Conservation (phyloP, 1,139 yeast species). For the Hyphopichia burtonii region DNA sequence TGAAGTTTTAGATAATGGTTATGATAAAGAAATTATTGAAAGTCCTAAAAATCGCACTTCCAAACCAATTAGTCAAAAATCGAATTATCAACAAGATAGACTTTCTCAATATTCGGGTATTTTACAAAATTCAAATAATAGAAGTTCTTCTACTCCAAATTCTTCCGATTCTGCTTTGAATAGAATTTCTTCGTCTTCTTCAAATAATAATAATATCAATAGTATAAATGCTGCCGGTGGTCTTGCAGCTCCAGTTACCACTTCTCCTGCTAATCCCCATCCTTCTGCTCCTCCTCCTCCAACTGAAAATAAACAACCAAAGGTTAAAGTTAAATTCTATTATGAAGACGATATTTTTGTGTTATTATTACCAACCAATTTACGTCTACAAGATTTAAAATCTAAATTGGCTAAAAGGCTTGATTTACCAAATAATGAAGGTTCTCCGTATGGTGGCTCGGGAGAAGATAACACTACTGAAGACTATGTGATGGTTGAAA, state of each 20-base stretch:
- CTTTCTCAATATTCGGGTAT: constrained; percentile 41
- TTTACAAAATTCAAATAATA: constrained; percentile 15
- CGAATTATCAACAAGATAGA: constrained; percentile 44
- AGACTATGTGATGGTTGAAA: constrained; percentile 2
- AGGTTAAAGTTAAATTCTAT: constrained; percentile 77
- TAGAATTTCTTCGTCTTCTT: constrained; percentile 14
- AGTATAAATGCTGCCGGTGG: constrained; percentile 4
- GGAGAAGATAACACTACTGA: constrained; percentile 5
- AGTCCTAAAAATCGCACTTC: constrained; percentile 24
- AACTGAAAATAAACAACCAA: constrained; percentile 16
- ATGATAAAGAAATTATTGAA: constrained; percentile 47
- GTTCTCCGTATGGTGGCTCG: constrained; percentile 2
- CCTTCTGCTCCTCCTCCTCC: constrained; percentile 7
- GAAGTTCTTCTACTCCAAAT: constrained; percentile 27
- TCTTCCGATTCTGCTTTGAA: constrained; percentile 23
- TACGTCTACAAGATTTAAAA: constrained; percentile 60
- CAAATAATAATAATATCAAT: constrained; percentile 8
- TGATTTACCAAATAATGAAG: constrained; percentile 17
- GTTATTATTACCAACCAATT: constrained; percentile 63
- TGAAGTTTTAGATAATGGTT: constrained; percentile 61
- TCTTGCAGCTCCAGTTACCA: constrained; percentile 6
- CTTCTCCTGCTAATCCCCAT: constrained; percentile 3
- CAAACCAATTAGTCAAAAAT: constrained; percentile 41
- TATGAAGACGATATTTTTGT: constrained; percentile 91
- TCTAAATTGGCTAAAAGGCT: constrained; percentile 67